Percentiles rank a stretch among this genome's conserved stretches.
These are phyloP conservation scores for Solanum hybrid DNA, from an alignment of 305 asterid species.

Conservation along the genomic window DNA sequence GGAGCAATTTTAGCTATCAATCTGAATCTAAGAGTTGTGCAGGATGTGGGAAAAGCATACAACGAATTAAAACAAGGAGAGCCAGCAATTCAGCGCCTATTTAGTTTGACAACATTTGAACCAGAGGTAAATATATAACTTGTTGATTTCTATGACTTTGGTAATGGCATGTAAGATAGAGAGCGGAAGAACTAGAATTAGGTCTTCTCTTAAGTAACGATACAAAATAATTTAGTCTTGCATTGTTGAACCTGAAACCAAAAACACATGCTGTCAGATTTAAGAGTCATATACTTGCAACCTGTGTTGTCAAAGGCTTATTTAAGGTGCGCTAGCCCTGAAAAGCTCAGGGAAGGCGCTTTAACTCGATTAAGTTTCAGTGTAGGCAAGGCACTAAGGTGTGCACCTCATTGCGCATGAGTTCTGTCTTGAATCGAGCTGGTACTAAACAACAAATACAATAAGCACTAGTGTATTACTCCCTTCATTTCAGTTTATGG, in stretches of 20 bases:
- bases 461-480: background rate
- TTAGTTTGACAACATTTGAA: conserved; percentile 48
- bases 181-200: background rate
- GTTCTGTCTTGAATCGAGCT: background rate
- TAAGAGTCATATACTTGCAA: background rate
- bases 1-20: conserved; percentile 23
- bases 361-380: background rate
- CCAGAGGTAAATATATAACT: conserved; percentile 40
- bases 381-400: background rate
- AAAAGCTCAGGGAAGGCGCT: background rate
- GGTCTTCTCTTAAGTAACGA: background rate
- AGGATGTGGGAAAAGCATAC: conserved; percentile 90
- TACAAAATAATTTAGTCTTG: background rate
- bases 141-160: background rate
- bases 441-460: background rate
- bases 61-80: conserved; percentile 95
- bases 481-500: background rate
- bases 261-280: background rate
- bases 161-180: background rate
- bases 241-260: background rate
- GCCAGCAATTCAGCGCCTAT: conserved; percentile 85
- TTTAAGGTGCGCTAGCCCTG: background rate
- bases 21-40: conserved; percentile 39
- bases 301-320: background rate
- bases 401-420: background rate